Evolutionary conservation across 2,329 filamentous ascomycete species (phyloP).

Genomic region (Microsporum ferrugineum): DNA sequence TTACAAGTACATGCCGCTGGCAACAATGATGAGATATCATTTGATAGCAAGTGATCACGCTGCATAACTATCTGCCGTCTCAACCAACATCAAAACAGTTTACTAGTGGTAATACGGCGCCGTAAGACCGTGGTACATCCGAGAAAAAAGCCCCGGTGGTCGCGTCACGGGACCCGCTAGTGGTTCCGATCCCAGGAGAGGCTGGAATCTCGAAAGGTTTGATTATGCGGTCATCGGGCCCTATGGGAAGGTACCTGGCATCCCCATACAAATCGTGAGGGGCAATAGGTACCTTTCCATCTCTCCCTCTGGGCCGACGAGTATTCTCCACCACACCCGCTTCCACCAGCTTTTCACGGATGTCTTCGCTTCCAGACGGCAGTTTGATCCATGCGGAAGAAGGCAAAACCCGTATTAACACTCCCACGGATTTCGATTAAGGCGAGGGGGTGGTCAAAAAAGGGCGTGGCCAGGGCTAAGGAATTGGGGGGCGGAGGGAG

Average conservation of each 20-base stretch:
- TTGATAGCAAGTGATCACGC: background rate
- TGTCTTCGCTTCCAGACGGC: constrained; percentile 1
- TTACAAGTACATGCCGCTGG: background rate
- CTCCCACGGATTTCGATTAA: background rate
- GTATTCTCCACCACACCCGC: background rate
- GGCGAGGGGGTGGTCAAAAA: background rate
- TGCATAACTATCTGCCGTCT: background rate
- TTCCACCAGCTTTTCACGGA: background rate
- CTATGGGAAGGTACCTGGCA: background rate
- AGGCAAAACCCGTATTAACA: constrained; percentile 1
- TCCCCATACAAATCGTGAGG: background rate
- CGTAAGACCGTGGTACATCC: background rate
- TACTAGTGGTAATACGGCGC: background rate
- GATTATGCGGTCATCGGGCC: background rate
- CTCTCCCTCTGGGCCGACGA: background rate
- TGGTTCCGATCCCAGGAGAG: background rate
- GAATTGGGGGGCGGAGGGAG: background rate
- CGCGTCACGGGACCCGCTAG: background rate
- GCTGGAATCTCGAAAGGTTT: background rate
- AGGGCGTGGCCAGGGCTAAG: background rate
- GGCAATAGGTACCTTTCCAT: background rate
- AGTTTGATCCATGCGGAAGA: background rate
- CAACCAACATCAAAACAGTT: background rate
- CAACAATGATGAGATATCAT: background rate
- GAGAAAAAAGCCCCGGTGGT: background rate